phyloP scores from a whole-genome alignment of 2,329 filamentous ascomycete genomes.

The Geosmithia morbida region DNA sequence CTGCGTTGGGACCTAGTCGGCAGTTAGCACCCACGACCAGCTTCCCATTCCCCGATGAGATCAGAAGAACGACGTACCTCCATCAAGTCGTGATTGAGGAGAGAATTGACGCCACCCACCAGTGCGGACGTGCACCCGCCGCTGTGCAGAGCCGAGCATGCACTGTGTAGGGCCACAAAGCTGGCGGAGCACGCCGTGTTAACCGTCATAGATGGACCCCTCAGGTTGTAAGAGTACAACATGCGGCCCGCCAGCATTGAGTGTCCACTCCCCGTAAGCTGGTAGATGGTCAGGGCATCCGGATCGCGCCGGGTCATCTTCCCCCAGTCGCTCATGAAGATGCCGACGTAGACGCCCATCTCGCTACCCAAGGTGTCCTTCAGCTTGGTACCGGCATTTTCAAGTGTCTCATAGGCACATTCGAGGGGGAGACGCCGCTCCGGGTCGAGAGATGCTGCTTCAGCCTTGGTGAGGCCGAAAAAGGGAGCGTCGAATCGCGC shows the following conservation, averaged over 20 bases:
- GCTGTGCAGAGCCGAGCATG: constrained; percentile 10
- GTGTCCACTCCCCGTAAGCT: constrained; percentile 14
- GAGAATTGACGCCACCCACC: constrained; percentile 8
- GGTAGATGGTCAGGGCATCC: constrained; percentile 14
- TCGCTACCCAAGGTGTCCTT: constrained; percentile 2
- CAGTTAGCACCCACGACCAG: not conserved
- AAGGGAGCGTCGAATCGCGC: constrained; percentile 9
- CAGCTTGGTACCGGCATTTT: constrained; percentile 5
- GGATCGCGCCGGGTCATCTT: constrained; percentile 5
- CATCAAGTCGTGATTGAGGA: constrained; percentile 1
- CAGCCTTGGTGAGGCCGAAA: constrained; percentile 12
- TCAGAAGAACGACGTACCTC: not conserved
- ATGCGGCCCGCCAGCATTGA: constrained; percentile 17
- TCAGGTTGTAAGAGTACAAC: constrained; percentile 19
- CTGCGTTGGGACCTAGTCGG: not conserved
- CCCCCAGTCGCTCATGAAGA: constrained; percentile 11
- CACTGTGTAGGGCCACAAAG: constrained; percentile 17
- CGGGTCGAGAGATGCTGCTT: constrained; percentile 16
- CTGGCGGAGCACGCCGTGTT: constrained; percentile 23
- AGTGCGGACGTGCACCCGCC: constrained; percentile 10
- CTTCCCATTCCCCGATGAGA: no score
- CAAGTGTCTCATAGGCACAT: constrained; percentile 17
- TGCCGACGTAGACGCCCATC: constrained; percentile 7
- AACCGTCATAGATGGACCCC: constrained; percentile 17
- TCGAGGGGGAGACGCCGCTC: constrained; percentile 18